phyloP scores from a whole-genome alignment of 2,329 filamentous ascomycete species.

The Raffaelea deltoideospora region DNA sequence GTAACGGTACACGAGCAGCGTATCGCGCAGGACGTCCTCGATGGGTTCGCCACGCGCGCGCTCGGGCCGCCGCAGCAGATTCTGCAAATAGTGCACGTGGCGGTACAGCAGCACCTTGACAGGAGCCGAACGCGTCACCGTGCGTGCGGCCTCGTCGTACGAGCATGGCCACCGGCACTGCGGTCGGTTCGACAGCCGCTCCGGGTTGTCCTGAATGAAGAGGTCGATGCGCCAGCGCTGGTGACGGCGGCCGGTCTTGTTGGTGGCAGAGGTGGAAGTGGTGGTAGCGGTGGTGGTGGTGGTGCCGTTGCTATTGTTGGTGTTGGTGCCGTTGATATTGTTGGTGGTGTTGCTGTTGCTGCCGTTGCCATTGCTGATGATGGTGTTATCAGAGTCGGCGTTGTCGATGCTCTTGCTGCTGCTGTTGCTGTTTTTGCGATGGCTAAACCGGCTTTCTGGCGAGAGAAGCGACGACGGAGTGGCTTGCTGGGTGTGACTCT shows the following conservation, averaged over 20 bases:
- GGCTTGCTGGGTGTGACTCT: too few relatives aligned
- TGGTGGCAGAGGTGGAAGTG: too few relatives aligned
- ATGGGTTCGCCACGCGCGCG: slow-evolving; percentile 19
- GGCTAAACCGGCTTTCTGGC: too few relatives aligned
- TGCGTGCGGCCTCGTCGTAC: slow-evolving; percentile 31
- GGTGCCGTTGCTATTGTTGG: not conserved
- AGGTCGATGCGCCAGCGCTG: slow-evolving; percentile 17
- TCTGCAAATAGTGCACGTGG: slow-evolving; percentile 39
- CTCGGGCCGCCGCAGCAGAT: slow-evolving; percentile 20
- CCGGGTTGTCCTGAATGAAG: slow-evolving; percentile 19
- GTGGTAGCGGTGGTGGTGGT: too few relatives aligned
- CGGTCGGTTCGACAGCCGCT: slow-evolving; percentile 8
- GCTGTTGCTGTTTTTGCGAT: too few relatives aligned
- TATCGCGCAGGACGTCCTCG: slow-evolving; percentile 31
- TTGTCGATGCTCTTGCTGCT: too few relatives aligned
- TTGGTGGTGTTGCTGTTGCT: too few relatives aligned
- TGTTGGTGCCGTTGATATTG: too few relatives aligned
- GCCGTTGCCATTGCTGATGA: too few relatives aligned
- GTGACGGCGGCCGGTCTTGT: slow-evolving; percentile 1
- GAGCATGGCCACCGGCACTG: slow-evolving; percentile 36
- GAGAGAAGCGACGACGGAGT: too few relatives aligned
- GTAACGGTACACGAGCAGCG: slow-evolving; percentile 35
- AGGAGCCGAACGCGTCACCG: slow-evolving; percentile 36
- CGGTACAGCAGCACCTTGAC: slow-evolving; percentile 45
- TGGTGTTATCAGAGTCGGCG: too few relatives aligned